phyloP scores from a whole-genome alignment of 306 rosid species.

The Cercis canadensis region DNA sequence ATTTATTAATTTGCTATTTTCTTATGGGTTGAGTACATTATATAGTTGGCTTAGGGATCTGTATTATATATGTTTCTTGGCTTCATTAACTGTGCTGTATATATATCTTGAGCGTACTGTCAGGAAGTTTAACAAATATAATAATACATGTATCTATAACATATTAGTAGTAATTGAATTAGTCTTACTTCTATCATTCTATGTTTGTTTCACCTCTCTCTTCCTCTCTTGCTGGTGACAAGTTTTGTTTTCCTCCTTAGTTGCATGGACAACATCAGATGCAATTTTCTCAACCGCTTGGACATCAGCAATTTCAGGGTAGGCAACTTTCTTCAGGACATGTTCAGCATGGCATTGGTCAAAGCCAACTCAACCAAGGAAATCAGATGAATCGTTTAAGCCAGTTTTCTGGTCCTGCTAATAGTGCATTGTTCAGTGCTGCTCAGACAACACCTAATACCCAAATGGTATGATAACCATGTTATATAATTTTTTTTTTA shows the following conservation, averaged over 20 bases:
- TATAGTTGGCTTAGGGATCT: slow-evolving; percentile 21
- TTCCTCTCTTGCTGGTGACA: slow-evolving; percentile 30
- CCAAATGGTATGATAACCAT: slow-evolving; percentile 71
- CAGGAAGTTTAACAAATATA: slow-evolving; percentile 9
- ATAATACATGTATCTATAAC: not conserved
- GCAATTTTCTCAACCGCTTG: slow-evolving; percentile 89
- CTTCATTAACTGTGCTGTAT: slow-evolving; percentile 4
- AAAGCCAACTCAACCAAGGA: slow-evolving; percentile 92
- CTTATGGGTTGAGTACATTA: slow-evolving; percentile 5
- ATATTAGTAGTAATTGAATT: slow-evolving; percentile 15
- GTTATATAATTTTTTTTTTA: not conserved
- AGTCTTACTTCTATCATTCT: slow-evolving; percentile 20
- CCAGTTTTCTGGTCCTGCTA: slow-evolving; percentile 84
- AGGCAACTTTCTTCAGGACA: slow-evolving; percentile 90
- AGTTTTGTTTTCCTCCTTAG: slow-evolving; percentile 47
- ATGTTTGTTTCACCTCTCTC: slow-evolving; percentile 1
- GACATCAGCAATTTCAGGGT: slow-evolving; percentile 90
- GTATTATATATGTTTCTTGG: slow-evolving; percentile 21
- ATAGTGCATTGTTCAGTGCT: slow-evolving; percentile 83
- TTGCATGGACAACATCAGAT: slow-evolving; percentile 90
- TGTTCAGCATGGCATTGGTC: slow-evolving; percentile 86
- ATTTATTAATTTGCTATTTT: slow-evolving; percentile 19
- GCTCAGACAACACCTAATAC: slow-evolving; percentile 85
- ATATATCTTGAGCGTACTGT: not conserved
- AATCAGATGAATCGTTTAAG: slow-evolving; percentile 81